phyloP scores from a whole-genome alignment of 1,139 yeast genomes.

The Eremothecium sinecaudum region DNA sequence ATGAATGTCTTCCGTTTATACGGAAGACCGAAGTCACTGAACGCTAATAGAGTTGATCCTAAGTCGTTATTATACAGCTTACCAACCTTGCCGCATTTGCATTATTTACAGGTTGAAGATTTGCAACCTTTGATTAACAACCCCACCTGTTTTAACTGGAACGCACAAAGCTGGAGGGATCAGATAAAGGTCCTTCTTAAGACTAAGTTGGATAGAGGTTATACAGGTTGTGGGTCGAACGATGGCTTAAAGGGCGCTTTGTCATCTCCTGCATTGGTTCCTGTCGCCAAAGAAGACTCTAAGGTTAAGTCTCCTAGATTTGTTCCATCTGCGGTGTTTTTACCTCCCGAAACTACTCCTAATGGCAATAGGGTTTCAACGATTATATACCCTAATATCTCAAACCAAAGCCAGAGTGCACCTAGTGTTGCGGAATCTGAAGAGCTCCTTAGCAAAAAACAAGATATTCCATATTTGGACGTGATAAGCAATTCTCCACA shows the following conservation, averaged over 20 bases:
- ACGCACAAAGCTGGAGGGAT: constrained; percentile 56
- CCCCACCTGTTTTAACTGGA: constrained; percentile 48
- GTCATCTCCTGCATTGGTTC: constrained; percentile 35
- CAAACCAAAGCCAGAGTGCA: too few relatives aligned
- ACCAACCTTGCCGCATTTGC: constrained; percentile 83
- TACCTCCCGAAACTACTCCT: constrained; percentile 1
- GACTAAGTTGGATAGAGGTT: constrained; percentile 60
- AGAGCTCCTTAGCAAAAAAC: too few relatives aligned
- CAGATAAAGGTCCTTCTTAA: constrained; percentile 57
- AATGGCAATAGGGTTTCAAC: background rate
- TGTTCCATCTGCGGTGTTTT: background rate
- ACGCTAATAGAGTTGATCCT: constrained; percentile 77
- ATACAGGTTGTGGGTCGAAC: constrained; percentile 72
- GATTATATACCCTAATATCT: too few relatives aligned
- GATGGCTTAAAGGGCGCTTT: constrained; percentile 55
- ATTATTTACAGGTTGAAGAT: constrained; percentile 62
- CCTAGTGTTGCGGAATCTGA: too few relatives aligned
- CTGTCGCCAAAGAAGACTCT: too few relatives aligned
- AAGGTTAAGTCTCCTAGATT: constrained; percentile 1
- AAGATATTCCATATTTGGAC: too few relatives aligned
- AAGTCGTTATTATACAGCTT: constrained; percentile 78
- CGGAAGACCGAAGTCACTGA: constrained; percentile 82
- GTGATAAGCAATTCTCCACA: too few relatives aligned
- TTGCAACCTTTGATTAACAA: constrained; percentile 35
- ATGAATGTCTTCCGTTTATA: constrained; percentile 80